Evolutionary conservation across 257 asterid genomes (phyloP), one percentile per base, ranked within the genome.

Genomic region (Solanum pennellii): DNA sequence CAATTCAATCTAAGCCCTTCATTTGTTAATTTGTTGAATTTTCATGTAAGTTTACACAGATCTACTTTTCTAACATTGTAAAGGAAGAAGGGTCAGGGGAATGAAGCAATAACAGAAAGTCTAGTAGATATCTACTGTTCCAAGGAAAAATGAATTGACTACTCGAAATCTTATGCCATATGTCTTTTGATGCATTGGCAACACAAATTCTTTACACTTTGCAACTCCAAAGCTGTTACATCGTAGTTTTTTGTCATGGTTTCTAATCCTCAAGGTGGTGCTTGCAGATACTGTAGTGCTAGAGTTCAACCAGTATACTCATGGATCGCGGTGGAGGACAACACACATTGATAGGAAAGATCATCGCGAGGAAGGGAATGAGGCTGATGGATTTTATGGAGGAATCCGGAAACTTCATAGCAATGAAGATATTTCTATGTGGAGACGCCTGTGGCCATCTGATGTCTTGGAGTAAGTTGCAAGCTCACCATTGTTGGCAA

Each of bases 261-360:
- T 82, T 82, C 85, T 82, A 12, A 82, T 29, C 18, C 27, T 82
- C 12, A 27, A 18, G 6, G 69, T 82, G 85, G 45, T 49, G 18
- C 29, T 15, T 93, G 87, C 95, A 95, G 98, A 93, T 39, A 89
- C 86, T 9, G 91, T 96, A 87, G 92, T 92, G 86, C 91, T 96
- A 68, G 98, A 95, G 96, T 96, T 96, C 95, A 94, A 91, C 83
- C 99, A 96, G 86, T 95, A 96, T 87, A 88, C 98, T 1, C 92
- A 83, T 39, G 98, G 98, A 5, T 95, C 98, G 1, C 96, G 96
- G 82, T 96, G 99, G 99, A 93, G 98, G 87, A 89, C 85, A 71
- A 93, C 96, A 39, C 89, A 83, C 2, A 87, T 95, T 21, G 92
- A 59, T 77, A 90, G 99, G 91, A 93, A 90, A 89, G 95, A 96